Evolutionary conservation across 345 rosid genomes (phyloP), one percentile per base, ranked within the genome.

Genomic region (Citrus australasica): DNA sequence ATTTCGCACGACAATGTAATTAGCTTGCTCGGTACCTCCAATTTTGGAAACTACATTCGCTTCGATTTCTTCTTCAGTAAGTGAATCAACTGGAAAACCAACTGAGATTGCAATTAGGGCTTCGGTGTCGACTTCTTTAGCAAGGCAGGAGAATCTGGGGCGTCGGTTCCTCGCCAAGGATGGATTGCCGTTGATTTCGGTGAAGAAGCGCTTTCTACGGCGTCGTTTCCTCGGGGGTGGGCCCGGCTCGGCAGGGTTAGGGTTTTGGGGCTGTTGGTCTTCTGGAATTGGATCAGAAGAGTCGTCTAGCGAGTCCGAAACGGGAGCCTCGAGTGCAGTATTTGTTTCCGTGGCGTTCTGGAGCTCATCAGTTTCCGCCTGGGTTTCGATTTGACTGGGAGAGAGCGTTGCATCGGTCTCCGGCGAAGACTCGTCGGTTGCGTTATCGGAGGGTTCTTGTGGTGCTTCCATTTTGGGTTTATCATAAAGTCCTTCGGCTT

Each of bases 31-130:
- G 7, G 84, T 83, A 4, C 98, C 94, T 24, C 98, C 98, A 4
- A 92, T 88, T 25, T 74, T 85, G 0, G 85, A 79, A 56, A 94
- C 97, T 5, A 92, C 99, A 71, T 92, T 90, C 2, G 97, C 98
- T 86, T 96, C 98, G 14, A 94, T 96, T 85, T 96, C 98, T 81
- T 96, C 99, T 82, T 96, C 98, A 3, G 94, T 94, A 4, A 96
- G 90, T 2, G 98, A 96, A 78, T 91, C 93, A 7, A 90, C 94
- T 6, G 98, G 98, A 70, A 96, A 96, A 16, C 99, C 98, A 0
- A 94, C 95, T 0, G 98, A 96, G 81, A 88, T 89, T 3, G 98
- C 98, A 24, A 89, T 92, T 42, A 91, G 74, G 27, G 97, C 97
- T 83, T 94, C 98, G 14, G 89, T 85, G 79, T 92, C 97, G 9